Evolutionary conservation across 2,329 filamentous ascomycete genomes (phyloP).

Genomic region (Pyricularia sp.): DNA sequence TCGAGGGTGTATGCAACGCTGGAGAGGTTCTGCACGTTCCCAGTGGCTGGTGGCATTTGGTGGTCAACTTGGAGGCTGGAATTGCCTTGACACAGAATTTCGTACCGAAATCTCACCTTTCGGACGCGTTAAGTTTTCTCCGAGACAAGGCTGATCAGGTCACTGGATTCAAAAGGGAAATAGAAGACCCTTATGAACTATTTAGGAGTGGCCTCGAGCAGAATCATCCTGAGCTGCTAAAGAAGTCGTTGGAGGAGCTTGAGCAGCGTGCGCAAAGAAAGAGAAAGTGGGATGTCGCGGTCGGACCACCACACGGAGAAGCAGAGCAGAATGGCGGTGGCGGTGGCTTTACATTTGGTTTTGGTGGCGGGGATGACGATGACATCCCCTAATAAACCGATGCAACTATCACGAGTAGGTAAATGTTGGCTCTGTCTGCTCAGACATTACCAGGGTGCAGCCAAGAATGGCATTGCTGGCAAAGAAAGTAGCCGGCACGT

Average conservation of each 20-base stretch:
- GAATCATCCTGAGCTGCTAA: conserved; percentile 56
- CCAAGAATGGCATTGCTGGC: neutral
- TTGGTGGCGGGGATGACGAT: conserved; percentile 35
- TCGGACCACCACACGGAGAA: conserved; percentile 36
- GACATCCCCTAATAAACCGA: conserved; percentile 28
- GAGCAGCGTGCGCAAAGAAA: conserved; percentile 60
- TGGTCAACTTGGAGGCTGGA: conserved; percentile 76
- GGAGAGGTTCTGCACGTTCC: conserved; percentile 91
- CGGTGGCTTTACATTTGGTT: conserved; percentile 47
- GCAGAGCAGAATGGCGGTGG: conserved; percentile 20
- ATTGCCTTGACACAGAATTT: conserved; percentile 96
- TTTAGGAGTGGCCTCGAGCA: conserved; percentile 62
- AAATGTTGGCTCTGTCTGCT: neutral
- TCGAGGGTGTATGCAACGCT: conserved; percentile 73
- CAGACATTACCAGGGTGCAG: neutral
- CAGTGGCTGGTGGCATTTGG: conserved; percentile 93
- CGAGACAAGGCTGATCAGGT: conserved; percentile 76
- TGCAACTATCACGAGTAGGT: neutral
- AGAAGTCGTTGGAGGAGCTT: conserved; percentile 49
- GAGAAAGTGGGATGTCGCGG: conserved; percentile 78
- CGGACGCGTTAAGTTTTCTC: conserved; percentile 70
- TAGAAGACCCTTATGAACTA: conserved; percentile 63
- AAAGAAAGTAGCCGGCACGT: neutral
- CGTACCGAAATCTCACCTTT: conserved; percentile 66
- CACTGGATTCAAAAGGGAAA: conserved; percentile 68